Evolutionary conservation across 768 basidiomycete genomes (phyloP), one percentile per base, ranked within the genome.

Genomic region (Galerina marginata): DNA sequence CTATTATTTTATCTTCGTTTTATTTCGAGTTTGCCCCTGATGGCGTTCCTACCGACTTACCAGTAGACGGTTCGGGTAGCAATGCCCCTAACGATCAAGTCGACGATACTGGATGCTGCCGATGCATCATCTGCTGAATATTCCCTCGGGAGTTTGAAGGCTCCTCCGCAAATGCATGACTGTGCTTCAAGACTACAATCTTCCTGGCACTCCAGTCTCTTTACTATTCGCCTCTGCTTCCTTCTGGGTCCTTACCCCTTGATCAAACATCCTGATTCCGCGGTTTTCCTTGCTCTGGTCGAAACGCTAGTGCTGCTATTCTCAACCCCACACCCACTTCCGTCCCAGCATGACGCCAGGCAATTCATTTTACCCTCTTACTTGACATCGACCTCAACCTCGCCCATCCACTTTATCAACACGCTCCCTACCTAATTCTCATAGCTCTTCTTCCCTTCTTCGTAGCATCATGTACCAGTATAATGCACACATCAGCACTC

Each of bases 81-180:
- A 65, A 64, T 29, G 61, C 59, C 25, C 45, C 36, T 4, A 60
- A 60, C 37, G 61, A 56, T 48, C 43, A 56, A n/a, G 56, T 44
- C 4, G 61, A 53, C 42, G 64, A 58, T 37, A 60, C 66, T 6
- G 65, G 65, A n/a, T 71, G 70, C 55, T 71, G 70, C 58, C 59
- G 67, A 50, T 71, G 70, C 40, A 61, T 71, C 45, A 68, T 71
- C 44, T 71, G 70, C 52, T 71, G 62, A 68, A 40, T 33, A 33
- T 7, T 33, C 2, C 5, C 2, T 33, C 29, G 7, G 29, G 29
- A 33, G 29, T 33, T 33, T 33, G 29, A 33, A 33, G 7, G 29
- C 29, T 33, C 7, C 1, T 1, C 4, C 7, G 29, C 29, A 33
- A 1, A 33, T 7, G 29, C 29, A 33, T 7, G 29, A 33, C 4